A percentile compares a stretch with the other conserved stretches of the same genome.
These are phyloP conservation scores for Xerophyta viscosa DNA, from an alignment of 106 monocot genomes.

Conservation along the genomic window DNA sequence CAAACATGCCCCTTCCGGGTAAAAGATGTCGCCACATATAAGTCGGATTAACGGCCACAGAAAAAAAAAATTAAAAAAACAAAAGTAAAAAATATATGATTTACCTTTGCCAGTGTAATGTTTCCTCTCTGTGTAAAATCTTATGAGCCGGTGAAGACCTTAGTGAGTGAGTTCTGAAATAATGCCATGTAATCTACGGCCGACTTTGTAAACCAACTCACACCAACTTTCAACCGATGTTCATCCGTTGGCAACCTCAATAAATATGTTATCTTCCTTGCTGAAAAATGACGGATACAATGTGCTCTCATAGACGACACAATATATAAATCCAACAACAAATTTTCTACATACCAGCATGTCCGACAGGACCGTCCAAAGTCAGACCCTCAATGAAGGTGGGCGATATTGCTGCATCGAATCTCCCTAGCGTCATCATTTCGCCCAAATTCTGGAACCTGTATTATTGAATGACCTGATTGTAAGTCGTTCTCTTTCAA, in stretches of 20 bases:
- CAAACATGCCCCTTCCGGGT: no score
- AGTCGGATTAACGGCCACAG: no score
- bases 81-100: no score
- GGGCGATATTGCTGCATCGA: slow-evolving; percentile 73
- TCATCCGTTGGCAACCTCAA: slow-evolving; percentile 85
- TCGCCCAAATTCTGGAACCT: slow-evolving; percentile 98
- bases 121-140: background rate
- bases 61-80: no score
- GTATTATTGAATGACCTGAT: background rate
- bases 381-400: slow-evolving; percentile 87
- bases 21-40: no score
- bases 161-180: slow-evolving; percentile 47
- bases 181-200: slow-evolving; percentile 58
- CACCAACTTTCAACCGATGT: slow-evolving; percentile 77
- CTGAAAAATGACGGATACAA: slow-evolving; percentile 32
- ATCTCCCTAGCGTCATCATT: slow-evolving; percentile 92
- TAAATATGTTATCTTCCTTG: slow-evolving; percentile 74
- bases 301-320: no score
- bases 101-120: no score
- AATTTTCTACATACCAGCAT: slow-evolving; percentile 41
- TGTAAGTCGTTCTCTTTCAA: background rate
- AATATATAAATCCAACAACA: background rate
- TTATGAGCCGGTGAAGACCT: slow-evolving; percentile 28
- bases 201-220: slow-evolving; percentile 86
- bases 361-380: slow-evolving; percentile 84